These are phyloP conservation scores for Aureobasidium pullulans DNA, from an alignment of 2,329 filamentous ascomycete species.

Conservation along the genomic window DNA sequence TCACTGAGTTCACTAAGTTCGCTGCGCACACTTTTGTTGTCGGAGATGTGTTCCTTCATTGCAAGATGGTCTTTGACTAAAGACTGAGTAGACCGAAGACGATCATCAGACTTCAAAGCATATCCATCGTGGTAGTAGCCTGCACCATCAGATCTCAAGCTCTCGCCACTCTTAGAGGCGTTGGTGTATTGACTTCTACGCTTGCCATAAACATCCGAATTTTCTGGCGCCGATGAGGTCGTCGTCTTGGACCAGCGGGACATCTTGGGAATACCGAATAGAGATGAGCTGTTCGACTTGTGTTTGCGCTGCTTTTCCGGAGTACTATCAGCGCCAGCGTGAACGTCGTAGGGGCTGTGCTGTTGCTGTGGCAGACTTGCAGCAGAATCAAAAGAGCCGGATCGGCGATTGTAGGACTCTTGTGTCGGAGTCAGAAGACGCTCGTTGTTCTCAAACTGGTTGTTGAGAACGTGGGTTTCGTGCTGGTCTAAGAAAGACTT, in stretches of 20 bases:
- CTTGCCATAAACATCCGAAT: conserved; percentile 59
- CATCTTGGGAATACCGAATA: conserved; percentile 72
- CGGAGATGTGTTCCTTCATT: conserved; percentile 16
- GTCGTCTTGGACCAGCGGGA: conserved; percentile 98
- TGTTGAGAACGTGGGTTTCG: conserved; percentile 37
- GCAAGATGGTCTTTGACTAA: conserved; percentile 18
- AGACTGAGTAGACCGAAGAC: conserved; percentile 34
- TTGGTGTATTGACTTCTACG: conserved; percentile 53
- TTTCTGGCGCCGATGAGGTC: conserved; percentile 74
- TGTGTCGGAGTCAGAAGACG: conserved; percentile 54
- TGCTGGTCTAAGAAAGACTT: conserved; percentile 42
- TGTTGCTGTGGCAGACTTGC: conserved; percentile 49
- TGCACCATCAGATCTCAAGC: background rate
- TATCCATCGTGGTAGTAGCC: conserved; percentile 46
- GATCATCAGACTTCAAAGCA: conserved; percentile 53
- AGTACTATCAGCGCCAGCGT: conserved; percentile 33
- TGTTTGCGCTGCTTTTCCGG: conserved; percentile 79
- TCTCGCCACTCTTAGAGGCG: conserved; percentile 49
- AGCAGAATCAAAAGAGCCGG: conserved; percentile 26
- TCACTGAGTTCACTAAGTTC: conserved; percentile 23
- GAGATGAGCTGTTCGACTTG: conserved; percentile 74
- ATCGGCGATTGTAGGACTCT: conserved; percentile 33
- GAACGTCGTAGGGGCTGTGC: background rate
- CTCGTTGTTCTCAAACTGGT: conserved; percentile 54
- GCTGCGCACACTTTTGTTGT: conserved; percentile 28